Evolutionary conservation across 148 eudicot genomes (phyloP), one percentile per base, ranked within the genome.

Genomic region (Arbutus unedo): DNA sequence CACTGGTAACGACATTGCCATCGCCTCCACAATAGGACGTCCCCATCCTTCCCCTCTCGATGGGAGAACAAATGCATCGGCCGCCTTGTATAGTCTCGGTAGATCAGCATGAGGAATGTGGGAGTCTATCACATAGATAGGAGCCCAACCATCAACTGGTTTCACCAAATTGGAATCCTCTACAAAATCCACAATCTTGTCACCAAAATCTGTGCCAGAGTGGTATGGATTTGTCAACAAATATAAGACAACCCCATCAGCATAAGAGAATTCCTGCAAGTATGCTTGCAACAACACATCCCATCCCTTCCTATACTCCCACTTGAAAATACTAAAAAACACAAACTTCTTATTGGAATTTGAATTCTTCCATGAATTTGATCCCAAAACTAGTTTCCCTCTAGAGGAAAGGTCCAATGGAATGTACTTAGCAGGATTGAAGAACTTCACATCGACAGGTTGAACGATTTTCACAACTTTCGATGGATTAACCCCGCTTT

Each of bases 31-130:
- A 4, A 92, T 15, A 38, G 97, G 95, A 60, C 95, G 89, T 43
- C 93, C 97, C 94, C 97, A 93, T 9, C 97, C 97, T 84, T 93
- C 94, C 4, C 97, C 97, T 91, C 97, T 88, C 4, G 97, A 89
- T 14, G 97, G 94, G 16, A 93, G 88, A 80, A 91, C 93, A 88
- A 93, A 93, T 48, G 89, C 92, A 60, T 91, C 72, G 3, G 88
- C 93, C 4, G 93, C 88, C 82, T 90, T 93, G 76, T 93, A 92
- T 56, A 93, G 45, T 79, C 88, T 87, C 18, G 97, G 95, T 23
- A 93, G 57, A 90, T 92, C 91, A 49, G 86, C 87, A 75, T 92
- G 93, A 82, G 92, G 88, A 82, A 93, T 83, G 66, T 93, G 95
- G 3, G 79, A 38, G 77, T 90, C 91, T 48, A 93, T 88, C 62